Conservation (phyloP, 495 filamentous ascomycete species). For the Aeminium ludgeri region DNA sequence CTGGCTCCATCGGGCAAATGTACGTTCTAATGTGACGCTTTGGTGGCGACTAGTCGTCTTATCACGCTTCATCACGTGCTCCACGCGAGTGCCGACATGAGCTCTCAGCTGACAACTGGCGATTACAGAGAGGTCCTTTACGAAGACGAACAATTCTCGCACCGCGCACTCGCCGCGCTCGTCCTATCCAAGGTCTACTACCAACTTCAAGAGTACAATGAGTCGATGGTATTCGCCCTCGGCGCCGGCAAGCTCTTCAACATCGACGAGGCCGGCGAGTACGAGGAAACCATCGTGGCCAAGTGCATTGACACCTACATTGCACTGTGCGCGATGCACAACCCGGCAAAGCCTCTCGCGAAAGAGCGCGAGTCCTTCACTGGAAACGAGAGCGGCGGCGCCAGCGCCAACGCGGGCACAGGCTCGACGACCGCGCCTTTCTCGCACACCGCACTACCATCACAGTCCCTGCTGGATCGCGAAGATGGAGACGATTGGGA, state of each 20-base stretch:
- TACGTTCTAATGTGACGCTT: slow-evolving; percentile 31
- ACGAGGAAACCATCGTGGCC: slow-evolving; percentile 86
- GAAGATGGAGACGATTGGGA: slow-evolving; percentile 48
- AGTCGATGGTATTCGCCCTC: slow-evolving; percentile 96
- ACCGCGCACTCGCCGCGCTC: slow-evolving; percentile 84
- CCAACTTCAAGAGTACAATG: slow-evolving; percentile 94
- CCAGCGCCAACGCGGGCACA: slow-evolving; percentile 51
- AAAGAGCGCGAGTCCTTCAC: slow-evolving; percentile 48
- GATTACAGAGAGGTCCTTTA: slow-evolving; percentile 75
- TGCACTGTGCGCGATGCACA: slow-evolving; percentile 55
- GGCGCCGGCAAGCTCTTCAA: slow-evolving; percentile 91
- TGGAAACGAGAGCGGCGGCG: slow-evolving; percentile 39
- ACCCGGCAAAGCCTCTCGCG: slow-evolving; percentile 29
- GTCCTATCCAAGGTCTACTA: slow-evolving; percentile 97
- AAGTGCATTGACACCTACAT: slow-evolving; percentile 99
- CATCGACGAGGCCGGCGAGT: slow-evolving; percentile 80
- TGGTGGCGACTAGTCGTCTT: neutral
- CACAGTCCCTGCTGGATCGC: slow-evolving; percentile 81
- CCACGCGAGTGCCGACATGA: neutral
- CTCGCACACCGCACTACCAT: slow-evolving; percentile 75
- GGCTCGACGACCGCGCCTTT: slow-evolving; percentile 84
- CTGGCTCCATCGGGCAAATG: slow-evolving; percentile 82
- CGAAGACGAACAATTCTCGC: slow-evolving; percentile 86
- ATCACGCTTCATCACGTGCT: neutral
- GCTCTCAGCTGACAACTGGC: slow-evolving; percentile 1